A percentile compares a stretch with the other conserved stretches of the same genome.
Evolutionary conservation across 129 eudicot species (phyloP).

Genomic region (Tanacetum coccineum): DNA sequence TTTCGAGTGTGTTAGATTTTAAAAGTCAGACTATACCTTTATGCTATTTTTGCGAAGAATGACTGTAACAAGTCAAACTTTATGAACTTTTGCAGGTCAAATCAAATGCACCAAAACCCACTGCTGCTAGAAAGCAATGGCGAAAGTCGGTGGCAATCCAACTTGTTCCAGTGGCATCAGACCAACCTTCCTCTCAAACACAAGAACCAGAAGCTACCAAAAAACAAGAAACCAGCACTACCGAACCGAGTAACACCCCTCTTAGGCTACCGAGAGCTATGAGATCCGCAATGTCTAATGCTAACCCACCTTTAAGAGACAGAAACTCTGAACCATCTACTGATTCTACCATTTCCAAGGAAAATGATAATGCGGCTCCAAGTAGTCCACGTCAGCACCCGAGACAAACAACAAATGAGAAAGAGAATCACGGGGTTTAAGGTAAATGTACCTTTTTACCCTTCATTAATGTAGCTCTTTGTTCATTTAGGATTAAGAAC

Average conservation of each 20-base stretch:
- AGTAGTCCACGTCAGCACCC: constrained; percentile 40
- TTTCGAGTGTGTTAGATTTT: no score
- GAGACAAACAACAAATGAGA: constrained; percentile 41
- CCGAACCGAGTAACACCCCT: constrained; percentile 41
- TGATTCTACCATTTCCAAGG: constrained; percentile 30
- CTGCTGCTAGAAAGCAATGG: constrained; percentile 68
- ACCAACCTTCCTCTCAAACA: constrained; percentile 32
- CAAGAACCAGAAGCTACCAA: constrained; percentile 42
- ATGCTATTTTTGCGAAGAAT: neutral
- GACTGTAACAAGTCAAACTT: constrained; percentile 12
- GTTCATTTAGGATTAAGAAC: neutral
- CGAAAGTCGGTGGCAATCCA: constrained; percentile 51
- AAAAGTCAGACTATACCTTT: no score
- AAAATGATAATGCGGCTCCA: constrained; percentile 35
- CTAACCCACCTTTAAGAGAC: constrained; percentile 50
- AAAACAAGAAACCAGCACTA: constrained; percentile 37
- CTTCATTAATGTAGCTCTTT: constrained; percentile 3
- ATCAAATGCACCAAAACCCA: constrained; percentile 52
- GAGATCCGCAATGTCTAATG: constrained; percentile 50
- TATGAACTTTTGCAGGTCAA: constrained; percentile 41
- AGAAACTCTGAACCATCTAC: constrained; percentile 54
- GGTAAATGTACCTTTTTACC: neutral
- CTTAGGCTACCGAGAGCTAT: constrained; percentile 76
- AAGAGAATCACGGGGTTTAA: constrained; percentile 55
- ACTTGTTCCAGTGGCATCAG: constrained; percentile 67